These are phyloP conservation scores for Hypoxylon sp. DNA, from an alignment of 2,329 filamentous ascomycete species.

Conservation along the genomic window DNA sequence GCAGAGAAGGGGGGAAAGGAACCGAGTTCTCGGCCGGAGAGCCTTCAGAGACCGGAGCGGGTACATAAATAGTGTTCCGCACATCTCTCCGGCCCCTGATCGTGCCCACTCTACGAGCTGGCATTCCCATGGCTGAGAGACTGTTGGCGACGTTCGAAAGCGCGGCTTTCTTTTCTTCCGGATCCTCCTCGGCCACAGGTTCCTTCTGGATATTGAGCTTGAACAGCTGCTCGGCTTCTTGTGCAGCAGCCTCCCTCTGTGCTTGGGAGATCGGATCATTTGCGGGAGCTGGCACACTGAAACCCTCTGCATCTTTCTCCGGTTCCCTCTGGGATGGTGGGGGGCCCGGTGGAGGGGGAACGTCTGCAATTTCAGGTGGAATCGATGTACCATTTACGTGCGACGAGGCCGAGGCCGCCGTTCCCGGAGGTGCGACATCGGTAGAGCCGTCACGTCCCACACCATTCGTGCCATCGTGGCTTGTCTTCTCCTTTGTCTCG, in stretches of 20 bases:
- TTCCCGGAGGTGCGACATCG: conserved; percentile 51
- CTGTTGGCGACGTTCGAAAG: conserved; percentile 82
- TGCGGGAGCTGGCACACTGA: conserved; percentile 76
- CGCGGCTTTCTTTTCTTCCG: conserved; percentile 79
- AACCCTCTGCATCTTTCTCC: conserved; percentile 81
- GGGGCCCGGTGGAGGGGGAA: conserved; percentile 66
- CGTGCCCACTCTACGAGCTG: conserved; percentile 80
- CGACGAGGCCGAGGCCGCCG: conserved; percentile 53
- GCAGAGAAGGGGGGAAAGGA: conserved; percentile 58
- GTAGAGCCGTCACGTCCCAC: conserved; percentile 57
- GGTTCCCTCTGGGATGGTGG: conserved; percentile 63
- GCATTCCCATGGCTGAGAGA: conserved; percentile 73
- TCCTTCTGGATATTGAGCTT: conserved; percentile 85
- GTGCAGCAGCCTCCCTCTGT: conserved; percentile 74
- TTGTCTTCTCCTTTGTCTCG: conserved; percentile 54
- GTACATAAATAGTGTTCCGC: conserved; percentile 89
- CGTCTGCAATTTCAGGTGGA: conserved; percentile 64
- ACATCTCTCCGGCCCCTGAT: conserved; percentile 91
- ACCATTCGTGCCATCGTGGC: conserved; percentile 65
- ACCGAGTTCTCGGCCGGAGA: conserved; percentile 54
- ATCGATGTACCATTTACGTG: conserved; percentile 65
- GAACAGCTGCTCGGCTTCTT: conserved; percentile 77
- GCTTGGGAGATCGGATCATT: conserved; percentile 80
- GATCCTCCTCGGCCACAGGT: conserved; percentile 83
- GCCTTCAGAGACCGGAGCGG: conserved; percentile 58